phyloP scores from a whole-genome alignment of 768 basidiomycete genomes.

The Sarcodon aspratus region DNA sequence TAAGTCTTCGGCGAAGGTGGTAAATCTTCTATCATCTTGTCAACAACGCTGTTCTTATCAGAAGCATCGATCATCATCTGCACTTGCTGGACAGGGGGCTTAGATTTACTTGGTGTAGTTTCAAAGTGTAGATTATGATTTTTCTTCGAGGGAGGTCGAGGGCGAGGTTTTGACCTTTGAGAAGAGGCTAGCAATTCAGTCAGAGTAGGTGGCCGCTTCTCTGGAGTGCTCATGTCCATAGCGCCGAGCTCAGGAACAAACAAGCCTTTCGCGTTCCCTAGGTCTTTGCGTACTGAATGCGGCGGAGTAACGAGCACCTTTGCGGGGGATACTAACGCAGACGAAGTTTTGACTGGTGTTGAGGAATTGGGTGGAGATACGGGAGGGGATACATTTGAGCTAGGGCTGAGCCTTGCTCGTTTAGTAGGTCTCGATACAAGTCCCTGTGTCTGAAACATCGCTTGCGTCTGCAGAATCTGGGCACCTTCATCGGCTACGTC shows the following conservation, averaged over 20 bases:
- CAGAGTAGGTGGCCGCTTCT: slow-evolving; percentile 24
- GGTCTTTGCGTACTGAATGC: slow-evolving; percentile 9
- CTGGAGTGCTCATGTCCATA: slow-evolving; percentile 7
- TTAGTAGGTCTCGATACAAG: not conserved
- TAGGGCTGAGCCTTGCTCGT: not conserved
- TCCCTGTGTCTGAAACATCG: too few relatives aligned
- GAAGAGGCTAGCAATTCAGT: slow-evolving; percentile 35
- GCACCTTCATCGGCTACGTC: too few relatives aligned
- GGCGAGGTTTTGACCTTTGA: slow-evolving; percentile 20
- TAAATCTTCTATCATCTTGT: slow-evolving; percentile 2
- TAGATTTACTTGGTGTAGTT: slow-evolving; percentile 3
- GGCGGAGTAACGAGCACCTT: not conserved
- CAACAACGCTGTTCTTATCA: not conserved
- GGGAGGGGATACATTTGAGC: not conserved
- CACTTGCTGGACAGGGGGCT: not conserved
- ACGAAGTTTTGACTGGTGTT: not conserved
- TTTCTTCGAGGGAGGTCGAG: slow-evolving; percentile 18
- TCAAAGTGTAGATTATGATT: slow-evolving; percentile 3
- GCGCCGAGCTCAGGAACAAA: slow-evolving; percentile 8
- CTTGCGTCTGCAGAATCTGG: too few relatives aligned
- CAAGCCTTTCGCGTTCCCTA: slow-evolving; percentile 12
- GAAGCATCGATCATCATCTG: slow-evolving; percentile 5
- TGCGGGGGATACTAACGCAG: slow-evolving; percentile 1
- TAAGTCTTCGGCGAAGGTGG: slow-evolving; percentile 24
- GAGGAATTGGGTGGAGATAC: not conserved